Conservation (phyloP, 2,329 filamentous ascomycete species). For the Neopestalotiopsis rosae region DNA sequence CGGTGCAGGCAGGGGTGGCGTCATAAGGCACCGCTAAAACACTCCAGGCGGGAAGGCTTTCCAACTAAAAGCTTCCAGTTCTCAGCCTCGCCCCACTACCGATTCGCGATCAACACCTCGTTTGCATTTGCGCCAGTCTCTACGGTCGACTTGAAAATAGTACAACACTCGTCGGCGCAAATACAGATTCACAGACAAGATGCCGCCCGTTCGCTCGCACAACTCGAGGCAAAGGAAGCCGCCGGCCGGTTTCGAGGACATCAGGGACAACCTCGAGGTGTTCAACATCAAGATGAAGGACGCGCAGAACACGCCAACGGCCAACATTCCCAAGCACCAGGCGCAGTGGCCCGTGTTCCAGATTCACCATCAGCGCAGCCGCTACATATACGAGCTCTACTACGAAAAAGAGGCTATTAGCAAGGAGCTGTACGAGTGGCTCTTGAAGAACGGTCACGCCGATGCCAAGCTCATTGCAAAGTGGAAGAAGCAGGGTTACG, state of each 20-base stretch:
- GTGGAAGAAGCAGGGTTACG: conserved; percentile 99
- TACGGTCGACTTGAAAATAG: neutral
- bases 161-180: neutral
- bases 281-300: conserved; percentile 94
- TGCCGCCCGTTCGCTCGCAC: conserved; percentile 77
- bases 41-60: conserved; percentile 13
- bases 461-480: conserved; percentile 96
- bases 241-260: conserved; percentile 85
- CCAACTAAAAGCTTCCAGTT: conserved; percentile 15
- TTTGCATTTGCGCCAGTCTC: neutral
- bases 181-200: conserved; percentile 38
- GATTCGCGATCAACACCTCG: conserved; percentile 23
- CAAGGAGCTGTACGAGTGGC: conserved; percentile 91
- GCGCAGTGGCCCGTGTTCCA: conserved; percentile 97
- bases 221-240: conserved; percentile 80
- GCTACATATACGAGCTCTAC: conserved; percentile 97
- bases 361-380: conserved; percentile 88
- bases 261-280: conserved; percentile 84
- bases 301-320: conserved; percentile 87
- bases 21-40: neutral
- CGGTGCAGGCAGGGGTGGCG: neutral
- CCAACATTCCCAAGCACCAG: conserved; percentile 82
- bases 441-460: conserved; percentile 95
- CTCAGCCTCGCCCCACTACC: conserved; percentile 39
- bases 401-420: conserved; percentile 97